Evolutionary conservation across 805 yeast genomes (phyloP).

Genomic region (Blastobotrys mokoenaii): DNA sequence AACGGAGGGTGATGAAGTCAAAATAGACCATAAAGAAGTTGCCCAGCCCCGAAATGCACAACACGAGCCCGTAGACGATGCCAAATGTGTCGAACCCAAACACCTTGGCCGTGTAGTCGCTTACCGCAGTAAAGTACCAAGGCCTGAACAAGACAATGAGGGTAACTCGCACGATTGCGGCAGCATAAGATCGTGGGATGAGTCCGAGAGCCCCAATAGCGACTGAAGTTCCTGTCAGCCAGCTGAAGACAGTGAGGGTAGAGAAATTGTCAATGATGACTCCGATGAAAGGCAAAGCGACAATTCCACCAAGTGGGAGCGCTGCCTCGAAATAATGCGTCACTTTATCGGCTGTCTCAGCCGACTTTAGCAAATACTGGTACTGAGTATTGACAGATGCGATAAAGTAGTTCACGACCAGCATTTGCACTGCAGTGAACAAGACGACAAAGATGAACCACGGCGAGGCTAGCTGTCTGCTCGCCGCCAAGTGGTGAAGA

Average conservation of each 20-base stretch:
- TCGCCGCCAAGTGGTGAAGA: slow-evolving; percentile 53
- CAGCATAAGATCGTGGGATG: slow-evolving; percentile 35
- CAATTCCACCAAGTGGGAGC: slow-evolving; percentile 79
- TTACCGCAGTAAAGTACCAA: slow-evolving; percentile 83
- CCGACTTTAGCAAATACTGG: slow-evolving; percentile 51
- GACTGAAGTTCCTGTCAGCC: slow-evolving; percentile 48
- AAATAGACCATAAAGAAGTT: slow-evolving; percentile 63
- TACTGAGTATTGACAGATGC: slow-evolving; percentile 85
- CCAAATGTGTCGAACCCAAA: slow-evolving; percentile 93
- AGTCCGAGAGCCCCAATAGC: slow-evolving; percentile 67
- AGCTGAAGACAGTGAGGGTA: slow-evolving; percentile 47
- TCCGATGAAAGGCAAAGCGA: slow-evolving; percentile 85
- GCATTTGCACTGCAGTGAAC: slow-evolving; percentile 82
- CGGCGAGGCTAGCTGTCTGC: slow-evolving; percentile 40
- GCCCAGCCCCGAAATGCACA: slow-evolving; percentile 73
- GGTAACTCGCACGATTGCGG: slow-evolving; percentile 59
- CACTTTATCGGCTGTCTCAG: slow-evolving; percentile 42
- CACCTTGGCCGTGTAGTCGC: slow-evolving; percentile 86
- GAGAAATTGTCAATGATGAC: slow-evolving; percentile 63
- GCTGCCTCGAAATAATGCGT: slow-evolving; percentile 79
- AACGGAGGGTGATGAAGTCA: slow-evolving; percentile 62
- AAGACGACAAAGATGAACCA: slow-evolving; percentile 76
- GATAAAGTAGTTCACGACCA: slow-evolving; percentile 84
- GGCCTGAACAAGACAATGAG: slow-evolving; percentile 80
- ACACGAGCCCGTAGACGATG: slow-evolving; percentile 79